phyloP scores from a whole-genome alignment of 129 eudicot genomes.

The Lonicera japonica region DNA sequence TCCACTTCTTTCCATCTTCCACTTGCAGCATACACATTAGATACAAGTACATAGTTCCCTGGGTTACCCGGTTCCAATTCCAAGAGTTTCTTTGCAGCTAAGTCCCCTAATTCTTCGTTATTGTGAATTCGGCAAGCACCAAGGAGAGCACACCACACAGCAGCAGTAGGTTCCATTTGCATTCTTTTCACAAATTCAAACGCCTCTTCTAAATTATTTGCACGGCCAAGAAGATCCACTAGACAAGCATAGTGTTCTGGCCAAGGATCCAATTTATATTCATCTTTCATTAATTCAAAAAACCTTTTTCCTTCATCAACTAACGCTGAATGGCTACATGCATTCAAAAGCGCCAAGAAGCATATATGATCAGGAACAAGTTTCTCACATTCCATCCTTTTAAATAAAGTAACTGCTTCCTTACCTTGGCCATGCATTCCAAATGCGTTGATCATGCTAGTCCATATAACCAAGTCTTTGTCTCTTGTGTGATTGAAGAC shows the following conservation, averaged over 20 bases:
- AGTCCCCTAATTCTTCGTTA: conserved; percentile 46
- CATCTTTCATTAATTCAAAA: conserved; percentile 41
- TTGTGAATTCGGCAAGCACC: conserved; percentile 68
- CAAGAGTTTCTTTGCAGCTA: conserved; percentile 65
- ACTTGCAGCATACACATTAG: conserved; percentile 55
- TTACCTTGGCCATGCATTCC: conserved; percentile 79
- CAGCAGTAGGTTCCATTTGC: conserved; percentile 54
- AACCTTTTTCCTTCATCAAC: conserved; percentile 52
- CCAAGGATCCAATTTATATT: conserved; percentile 67
- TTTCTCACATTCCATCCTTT: conserved; percentile 42
- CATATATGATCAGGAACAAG: conserved; percentile 64
- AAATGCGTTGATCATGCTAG: conserved; percentile 74
- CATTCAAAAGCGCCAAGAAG: conserved; percentile 71
- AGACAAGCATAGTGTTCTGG: conserved; percentile 81
- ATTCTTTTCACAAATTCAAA: conserved; percentile 45
- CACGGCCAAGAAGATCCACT: conserved; percentile 86
- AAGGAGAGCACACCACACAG: conserved; percentile 75
- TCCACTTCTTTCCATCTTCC: conserved; percentile 72
- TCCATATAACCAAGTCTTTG: conserved; percentile 57
- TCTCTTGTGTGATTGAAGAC: conserved; percentile 33
- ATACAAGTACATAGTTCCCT: conserved; percentile 67
- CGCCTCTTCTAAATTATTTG: conserved; percentile 66
- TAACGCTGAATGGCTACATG: conserved; percentile 80
- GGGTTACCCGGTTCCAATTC: conserved; percentile 53
- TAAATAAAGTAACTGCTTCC: conserved; percentile 44